Base-by-base conservation (phyloP, 305 asterid species). In the Fraxinus xanthoxyloides region DNA sequence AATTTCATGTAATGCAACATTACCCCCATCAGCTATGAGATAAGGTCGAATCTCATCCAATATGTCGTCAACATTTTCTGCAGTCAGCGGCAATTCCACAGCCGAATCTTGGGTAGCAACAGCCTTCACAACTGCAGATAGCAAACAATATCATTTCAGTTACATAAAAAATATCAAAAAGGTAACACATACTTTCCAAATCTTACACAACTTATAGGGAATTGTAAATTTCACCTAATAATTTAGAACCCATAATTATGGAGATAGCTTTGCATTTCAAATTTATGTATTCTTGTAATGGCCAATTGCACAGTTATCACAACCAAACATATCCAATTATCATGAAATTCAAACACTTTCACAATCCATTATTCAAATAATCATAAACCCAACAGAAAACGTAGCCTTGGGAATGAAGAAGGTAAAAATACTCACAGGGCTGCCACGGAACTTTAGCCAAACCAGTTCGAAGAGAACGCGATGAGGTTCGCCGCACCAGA, bases 11-110 rank as follows among this genome's bases (percentile, higher is more conserved):
- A 97, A 85, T 13, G 92, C 98, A 77, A 97, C 99, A 84, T 97
- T 97, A 77, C 98, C 99, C 84, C 98, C 99, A 88, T 97, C 99
- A 30, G 98, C 86, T 80, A 97, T 94, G 77, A 94, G 93, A 87
- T 97, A 97, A 2, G 99, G 99, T 79, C 99, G 89, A 79, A 97
- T 79, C 85, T 97, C 98, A 86, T 97, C 99, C 91, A 97, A 81
- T 85, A 94, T 98, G 26, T 77, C 86, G 90, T 97, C 99, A 13
- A 94, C 92, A 89, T 97, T 94, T 79, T 94, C 98, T 69, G 91
- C 96, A 36, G 98, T 97, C 46, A 95, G 93, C 1, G 98, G 98
- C 83, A 95, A 86, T 83, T 89, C 94, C 82, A 93, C 80, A 17
- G 89, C 92, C 26, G 96, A 90, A 36, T 92, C 91, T 13, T 96